A percentile compares a stretch with the other conserved stretches of the same genome.
phyloP scores from a whole-genome alignment of 2,329 filamentous ascomycete genomes.

The Phyllosticta ampelicida region DNA sequence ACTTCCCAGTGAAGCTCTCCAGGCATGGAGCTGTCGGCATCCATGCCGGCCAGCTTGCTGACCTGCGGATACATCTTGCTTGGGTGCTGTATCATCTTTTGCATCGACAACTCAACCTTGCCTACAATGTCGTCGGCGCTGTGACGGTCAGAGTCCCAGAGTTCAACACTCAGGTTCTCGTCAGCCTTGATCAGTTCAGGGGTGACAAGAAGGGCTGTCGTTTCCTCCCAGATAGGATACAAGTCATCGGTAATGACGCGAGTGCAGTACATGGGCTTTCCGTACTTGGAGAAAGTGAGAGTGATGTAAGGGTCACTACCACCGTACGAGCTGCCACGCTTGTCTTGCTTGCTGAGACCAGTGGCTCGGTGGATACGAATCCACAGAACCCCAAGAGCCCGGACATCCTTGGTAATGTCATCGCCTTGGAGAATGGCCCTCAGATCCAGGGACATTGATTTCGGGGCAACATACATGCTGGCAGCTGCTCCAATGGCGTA shows the following conservation, averaged over 20 bases:
- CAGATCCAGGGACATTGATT: conserved; percentile 85
- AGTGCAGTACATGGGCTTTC: conserved; percentile 96
- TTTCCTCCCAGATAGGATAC: conserved; percentile 88
- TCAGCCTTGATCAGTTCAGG: conserved; percentile 85
- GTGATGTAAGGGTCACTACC: conserved; percentile 95
- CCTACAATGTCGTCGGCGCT: conserved; percentile 92
- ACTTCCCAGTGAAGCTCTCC: conserved; percentile 94
- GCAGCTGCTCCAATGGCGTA: conserved; percentile 82
- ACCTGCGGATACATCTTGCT: conserved; percentile 86
- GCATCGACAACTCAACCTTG: conserved; percentile 86
- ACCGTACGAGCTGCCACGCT: conserved; percentile 67
- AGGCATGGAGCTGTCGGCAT: conserved; percentile 79
- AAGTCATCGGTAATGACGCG: conserved; percentile 90
- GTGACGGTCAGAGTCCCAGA: conserved; percentile 92
- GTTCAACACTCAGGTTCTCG: conserved; percentile 83
- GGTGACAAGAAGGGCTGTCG: conserved; percentile 73
- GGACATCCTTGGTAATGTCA: conserved; percentile 78
- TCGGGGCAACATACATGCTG: conserved; percentile 87
- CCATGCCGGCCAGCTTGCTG: conserved; percentile 72
- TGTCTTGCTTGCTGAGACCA: conserved; percentile 85
- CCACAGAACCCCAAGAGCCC: conserved; percentile 82
- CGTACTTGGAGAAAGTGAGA: conserved; percentile 88
- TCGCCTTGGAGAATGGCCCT: conserved; percentile 86
- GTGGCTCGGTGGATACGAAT: conserved; percentile 81
- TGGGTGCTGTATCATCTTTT: conserved; percentile 89